phyloP scores from a whole-genome alignment of 116 monocot species.

The Dioscorea cayenensis region DNA sequence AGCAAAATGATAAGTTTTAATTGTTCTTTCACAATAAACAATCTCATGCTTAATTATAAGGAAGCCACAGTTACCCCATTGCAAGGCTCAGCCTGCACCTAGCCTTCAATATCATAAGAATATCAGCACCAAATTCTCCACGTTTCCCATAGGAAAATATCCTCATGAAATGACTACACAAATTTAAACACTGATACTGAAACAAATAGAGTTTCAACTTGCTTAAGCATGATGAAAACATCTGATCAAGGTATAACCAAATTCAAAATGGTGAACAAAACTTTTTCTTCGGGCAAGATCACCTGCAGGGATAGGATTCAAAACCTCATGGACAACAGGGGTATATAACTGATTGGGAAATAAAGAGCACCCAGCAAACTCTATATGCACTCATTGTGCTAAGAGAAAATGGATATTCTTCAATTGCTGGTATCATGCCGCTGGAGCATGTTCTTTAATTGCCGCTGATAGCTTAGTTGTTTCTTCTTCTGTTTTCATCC shows the following conservation, averaged over 20 bases:
- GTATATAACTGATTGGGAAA: neutral
- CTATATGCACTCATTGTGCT: neutral
- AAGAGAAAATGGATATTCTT: neutral
- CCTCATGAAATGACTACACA: too few species aligned
- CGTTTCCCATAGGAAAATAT: too few species aligned
- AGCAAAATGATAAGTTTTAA: too few species aligned
- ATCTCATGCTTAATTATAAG: too few species aligned
- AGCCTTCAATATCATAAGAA: too few species aligned
- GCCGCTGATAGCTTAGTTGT: slow-evolving; percentile 51
- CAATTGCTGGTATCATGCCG: slow-evolving; percentile 11
- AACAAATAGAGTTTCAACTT: too few species aligned
- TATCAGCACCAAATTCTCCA: too few species aligned
- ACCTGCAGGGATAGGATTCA: neutral
- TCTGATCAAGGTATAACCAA: neutral
- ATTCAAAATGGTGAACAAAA: neutral
- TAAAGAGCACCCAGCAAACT: neutral
- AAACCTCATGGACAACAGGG: neutral
- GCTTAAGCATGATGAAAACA: too few species aligned
- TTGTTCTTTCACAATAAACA: too few species aligned
- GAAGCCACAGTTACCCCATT: too few species aligned
- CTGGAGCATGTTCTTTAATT: slow-evolving; percentile 71
- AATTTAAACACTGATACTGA: too few species aligned
- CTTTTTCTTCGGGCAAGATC: neutral
- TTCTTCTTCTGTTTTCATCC: slow-evolving; percentile 71
- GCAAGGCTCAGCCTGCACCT: too few species aligned